Conservation (phyloP, 345 rosid species). For the Geranium rotundifolium region DNA sequence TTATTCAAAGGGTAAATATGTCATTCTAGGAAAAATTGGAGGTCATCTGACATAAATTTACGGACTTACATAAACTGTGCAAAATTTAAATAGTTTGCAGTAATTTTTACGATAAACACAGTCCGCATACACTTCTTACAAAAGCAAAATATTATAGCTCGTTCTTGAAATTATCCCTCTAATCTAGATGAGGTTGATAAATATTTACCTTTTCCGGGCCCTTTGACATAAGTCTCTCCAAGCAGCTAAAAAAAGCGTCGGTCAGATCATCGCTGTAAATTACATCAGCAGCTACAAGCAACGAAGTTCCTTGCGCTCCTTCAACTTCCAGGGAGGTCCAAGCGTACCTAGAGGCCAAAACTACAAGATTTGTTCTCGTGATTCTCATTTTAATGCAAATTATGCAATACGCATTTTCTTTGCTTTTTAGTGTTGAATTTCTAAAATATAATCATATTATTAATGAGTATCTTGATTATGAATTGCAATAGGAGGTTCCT, state of each 20-base stretch:
- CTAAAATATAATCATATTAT: too few relatives aligned
- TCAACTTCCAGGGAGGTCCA: conserved; percentile 43
- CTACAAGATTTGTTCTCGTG: conserved; percentile 1
- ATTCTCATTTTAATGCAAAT: background rate
- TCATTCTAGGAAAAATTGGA: background rate
- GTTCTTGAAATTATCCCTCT: background rate
- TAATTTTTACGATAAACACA: too few relatives aligned
- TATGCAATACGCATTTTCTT: too few relatives aligned
- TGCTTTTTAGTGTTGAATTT: too few relatives aligned
- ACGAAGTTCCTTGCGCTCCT: conserved; percentile 36
- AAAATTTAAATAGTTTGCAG: too few relatives aligned
- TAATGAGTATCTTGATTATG: too few relatives aligned
- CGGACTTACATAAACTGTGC: background rate
- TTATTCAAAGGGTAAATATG: background rate
- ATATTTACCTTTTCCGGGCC: conserved; percentile 36
- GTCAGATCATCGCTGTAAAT: conserved; percentile 58
- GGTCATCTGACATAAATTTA: background rate
- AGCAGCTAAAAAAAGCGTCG: conserved; percentile 33
- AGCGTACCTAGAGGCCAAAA: conserved; percentile 21
- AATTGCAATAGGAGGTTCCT: too few relatives aligned
- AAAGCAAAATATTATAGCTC: background rate
- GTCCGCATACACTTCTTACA: too few relatives aligned
- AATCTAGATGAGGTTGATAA: background rate
- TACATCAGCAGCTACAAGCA: conserved; percentile 62
- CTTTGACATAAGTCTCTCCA: conserved; percentile 36